Conservation (phyloP, 257 asterid genomes). For the Solanum paucissectum region DNA sequence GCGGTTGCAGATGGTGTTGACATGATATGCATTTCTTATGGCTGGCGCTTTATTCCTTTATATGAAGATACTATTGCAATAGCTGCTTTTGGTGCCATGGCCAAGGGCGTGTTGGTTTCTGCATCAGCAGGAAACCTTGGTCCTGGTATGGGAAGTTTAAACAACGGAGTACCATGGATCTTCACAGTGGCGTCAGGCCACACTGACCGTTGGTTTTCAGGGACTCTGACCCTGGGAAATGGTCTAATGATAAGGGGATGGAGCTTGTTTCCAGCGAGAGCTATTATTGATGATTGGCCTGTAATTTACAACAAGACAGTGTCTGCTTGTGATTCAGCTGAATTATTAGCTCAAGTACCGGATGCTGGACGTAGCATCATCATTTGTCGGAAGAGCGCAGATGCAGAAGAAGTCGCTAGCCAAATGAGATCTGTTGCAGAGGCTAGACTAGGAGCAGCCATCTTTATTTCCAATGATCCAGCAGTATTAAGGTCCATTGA, state of each 20-base stretch:
- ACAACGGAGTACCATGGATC: conserved; percentile 36
- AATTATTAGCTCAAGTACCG: neutral
- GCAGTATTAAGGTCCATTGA: neutral
- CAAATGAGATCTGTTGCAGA: conserved; percentile 8
- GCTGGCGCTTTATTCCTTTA: neutral
- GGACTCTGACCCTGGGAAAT: conserved; percentile 23
- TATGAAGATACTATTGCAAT: conserved; percentile 17
- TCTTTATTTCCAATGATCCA: conserved; percentile 12
- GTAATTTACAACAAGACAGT: conserved; percentile 19
- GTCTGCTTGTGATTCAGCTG: conserved; percentile 19
- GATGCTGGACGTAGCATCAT: neutral
- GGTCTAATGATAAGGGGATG: conserved; percentile 12
- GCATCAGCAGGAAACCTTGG: conserved; percentile 23
- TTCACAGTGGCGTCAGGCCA: conserved; percentile 26
- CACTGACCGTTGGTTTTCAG: conserved; percentile 16
- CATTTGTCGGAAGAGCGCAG: neutral
- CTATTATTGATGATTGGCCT: conserved; percentile 6
- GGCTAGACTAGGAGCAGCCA: conserved; percentile 15
- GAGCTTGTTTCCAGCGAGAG: conserved; percentile 25
- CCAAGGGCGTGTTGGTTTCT: conserved; percentile 29
- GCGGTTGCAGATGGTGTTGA: conserved; percentile 12
- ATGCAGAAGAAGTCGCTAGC: neutral
- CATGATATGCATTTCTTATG: neutral
- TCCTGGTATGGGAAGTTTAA: conserved; percentile 4
- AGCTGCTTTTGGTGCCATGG: conserved; percentile 41